Conservation (phyloP, 2,329 filamentous ascomycete genomes). For the Cytospora piceae region DNA sequence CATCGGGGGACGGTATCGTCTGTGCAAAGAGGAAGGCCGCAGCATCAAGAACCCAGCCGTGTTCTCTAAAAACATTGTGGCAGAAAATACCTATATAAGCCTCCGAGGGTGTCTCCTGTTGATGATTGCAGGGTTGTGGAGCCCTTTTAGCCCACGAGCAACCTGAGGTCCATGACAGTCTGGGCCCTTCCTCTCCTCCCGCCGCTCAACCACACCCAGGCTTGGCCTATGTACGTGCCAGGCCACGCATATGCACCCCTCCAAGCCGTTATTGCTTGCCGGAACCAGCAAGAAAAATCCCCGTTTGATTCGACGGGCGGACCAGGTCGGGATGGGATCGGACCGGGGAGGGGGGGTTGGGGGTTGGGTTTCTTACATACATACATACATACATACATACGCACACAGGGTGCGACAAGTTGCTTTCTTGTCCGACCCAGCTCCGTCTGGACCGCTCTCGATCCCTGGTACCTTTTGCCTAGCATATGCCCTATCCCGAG, state of each 20-base stretch:
- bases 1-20: background rate
- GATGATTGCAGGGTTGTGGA: constrained; percentile 15
- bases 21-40: no score
- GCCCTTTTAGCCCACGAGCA: constrained; percentile 7
- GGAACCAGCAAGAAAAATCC: constrained; percentile 1
- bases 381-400: background rate
- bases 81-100: no score
- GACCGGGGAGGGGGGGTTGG: background rate
- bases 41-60: no score
- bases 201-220: background rate
- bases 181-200: constrained; percentile 7
- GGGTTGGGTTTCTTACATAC: background rate
- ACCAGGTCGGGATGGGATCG: constrained; percentile 13
- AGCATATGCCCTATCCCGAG: background rate
- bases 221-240: background rate
- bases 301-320: constrained; percentile 9
- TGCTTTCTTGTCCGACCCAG: constrained; percentile 4
- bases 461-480: background rate
- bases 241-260: background rate
- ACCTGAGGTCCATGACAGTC: constrained; percentile 23
- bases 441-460: constrained; percentile 4
- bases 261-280: constrained; percentile 2
- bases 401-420: background rate
- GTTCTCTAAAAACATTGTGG: no score
- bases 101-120: no score